A percentile compares a stretch with the other conserved stretches of the same genome.
These are phyloP conservation scores for Fusarium mangiferae DNA, from an alignment of 2,329 filamentous ascomycete species.

Conservation along the genomic window DNA sequence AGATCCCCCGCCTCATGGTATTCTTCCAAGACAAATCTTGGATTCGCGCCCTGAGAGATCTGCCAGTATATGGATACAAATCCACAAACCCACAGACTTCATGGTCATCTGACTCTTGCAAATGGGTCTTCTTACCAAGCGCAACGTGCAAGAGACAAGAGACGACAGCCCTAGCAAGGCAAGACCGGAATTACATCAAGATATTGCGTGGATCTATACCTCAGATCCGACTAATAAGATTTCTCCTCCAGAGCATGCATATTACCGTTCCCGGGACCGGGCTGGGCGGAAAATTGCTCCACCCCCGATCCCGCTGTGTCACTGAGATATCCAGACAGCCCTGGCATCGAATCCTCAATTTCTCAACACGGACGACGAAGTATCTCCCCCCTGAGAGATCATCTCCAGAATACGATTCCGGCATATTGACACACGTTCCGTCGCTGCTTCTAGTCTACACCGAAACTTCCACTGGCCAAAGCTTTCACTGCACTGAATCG, in stretches of 20 bases:
- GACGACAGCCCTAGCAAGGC: constrained; percentile 18
- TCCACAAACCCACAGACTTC: constrained; percentile 15
- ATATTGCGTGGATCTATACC: constrained; percentile 23
- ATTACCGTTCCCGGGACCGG: constrained; percentile 35
- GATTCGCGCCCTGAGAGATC: neutral
- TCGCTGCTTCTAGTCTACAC: constrained; percentile 21
- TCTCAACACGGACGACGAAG: neutral
- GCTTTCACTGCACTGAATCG: constrained; percentile 24
- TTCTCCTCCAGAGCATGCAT: constrained; percentile 34
- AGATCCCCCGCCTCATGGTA: constrained; percentile 4
- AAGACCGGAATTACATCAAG: constrained; percentile 11
- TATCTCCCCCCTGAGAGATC: neutral
- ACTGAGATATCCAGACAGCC: constrained; percentile 22
- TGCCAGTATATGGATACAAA: constrained; percentile 26
- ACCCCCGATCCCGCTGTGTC: constrained; percentile 15
- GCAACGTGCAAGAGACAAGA: constrained; percentile 17
- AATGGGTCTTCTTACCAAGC: constrained; percentile 17
- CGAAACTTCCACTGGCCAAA: constrained; percentile 20
- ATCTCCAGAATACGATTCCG: constrained; percentile 1
- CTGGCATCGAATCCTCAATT: neutral
- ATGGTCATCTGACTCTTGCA: constrained; percentile 26
- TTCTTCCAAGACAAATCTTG: neutral
- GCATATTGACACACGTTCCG: constrained; percentile 4
- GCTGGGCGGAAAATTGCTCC: constrained; percentile 33
- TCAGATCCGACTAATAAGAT: constrained; percentile 39